These are phyloP conservation scores for Biscogniauxia marginata DNA, from an alignment of 2,329 filamentous ascomycete species.

Conservation along the genomic window DNA sequence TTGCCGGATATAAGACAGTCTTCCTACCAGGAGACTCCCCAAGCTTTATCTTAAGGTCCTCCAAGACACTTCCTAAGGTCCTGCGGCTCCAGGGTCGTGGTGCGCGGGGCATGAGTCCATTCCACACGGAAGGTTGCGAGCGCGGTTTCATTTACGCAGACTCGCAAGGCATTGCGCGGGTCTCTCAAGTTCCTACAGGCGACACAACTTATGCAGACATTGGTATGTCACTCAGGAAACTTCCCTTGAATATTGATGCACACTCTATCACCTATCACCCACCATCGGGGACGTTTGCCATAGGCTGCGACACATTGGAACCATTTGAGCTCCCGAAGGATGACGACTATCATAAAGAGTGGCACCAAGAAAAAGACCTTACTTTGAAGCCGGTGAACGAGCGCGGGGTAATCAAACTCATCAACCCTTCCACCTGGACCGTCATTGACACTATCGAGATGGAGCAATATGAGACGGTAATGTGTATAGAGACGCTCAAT, in stretches of 20 bases:
- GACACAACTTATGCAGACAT: conserved; percentile 70
- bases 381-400: conserved; percentile 65
- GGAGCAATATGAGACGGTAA: conserved; percentile 72
- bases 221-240: conserved; percentile 71
- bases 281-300: conserved; percentile 70
- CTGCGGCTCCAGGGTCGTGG: conserved; percentile 68
- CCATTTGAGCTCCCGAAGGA: conserved; percentile 84
- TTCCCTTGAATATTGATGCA: conserved; percentile 68
- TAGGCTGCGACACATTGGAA: conserved; percentile 66
- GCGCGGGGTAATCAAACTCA: conserved; percentile 71
- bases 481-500: conserved; percentile 78
- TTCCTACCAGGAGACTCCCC: conserved; percentile 80
- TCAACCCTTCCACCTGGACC: conserved; percentile 75
- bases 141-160: conserved; percentile 83
- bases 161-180: conserved; percentile 66
- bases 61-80: conserved; percentile 73
- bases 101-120: conserved; percentile 69
- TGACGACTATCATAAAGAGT: conserved; percentile 79
- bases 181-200: conserved; percentile 65
- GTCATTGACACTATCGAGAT: conserved; percentile 75
- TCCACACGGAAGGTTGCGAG: conserved; percentile 76
- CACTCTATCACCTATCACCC: conserved; percentile 75
- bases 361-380: conserved; percentile 69
- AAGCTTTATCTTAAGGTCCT: conserved; percentile 78
- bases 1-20: conserved; percentile 78